Percentiles rank a stretch among this genome's conserved stretches.
Evolutionary conservation across 2,329 filamentous ascomycete genomes (phyloP).

Genomic region (Dichotomopilus funicola): DNA sequence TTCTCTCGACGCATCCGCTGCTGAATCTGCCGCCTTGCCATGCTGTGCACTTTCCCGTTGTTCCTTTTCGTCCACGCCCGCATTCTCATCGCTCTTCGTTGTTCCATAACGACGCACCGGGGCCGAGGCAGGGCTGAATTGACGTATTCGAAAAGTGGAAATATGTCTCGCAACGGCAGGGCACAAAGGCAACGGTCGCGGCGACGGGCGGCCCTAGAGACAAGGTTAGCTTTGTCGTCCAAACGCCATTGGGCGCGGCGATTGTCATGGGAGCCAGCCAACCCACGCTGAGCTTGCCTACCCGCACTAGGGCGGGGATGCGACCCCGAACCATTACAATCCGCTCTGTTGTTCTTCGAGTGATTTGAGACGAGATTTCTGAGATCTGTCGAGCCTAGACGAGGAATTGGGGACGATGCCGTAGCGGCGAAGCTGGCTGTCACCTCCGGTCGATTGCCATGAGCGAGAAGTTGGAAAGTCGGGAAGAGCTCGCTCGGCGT

Average conservation of each 20-base stretch:
- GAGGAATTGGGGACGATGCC: background rate
- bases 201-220: conserved; percentile 16
- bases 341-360: background rate
- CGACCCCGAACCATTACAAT: conserved; percentile 20
- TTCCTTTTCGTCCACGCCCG: conserved; percentile 8
- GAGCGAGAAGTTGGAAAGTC: background rate
- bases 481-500: conserved; percentile 1
- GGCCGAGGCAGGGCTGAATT: background rate
- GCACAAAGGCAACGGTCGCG: conserved; percentile 7
- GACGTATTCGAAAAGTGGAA: background rate
- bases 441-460: conserved; percentile 21
- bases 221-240: conserved; percentile 19
- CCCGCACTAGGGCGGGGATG: conserved; percentile 19
- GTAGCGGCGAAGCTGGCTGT: conserved; percentile 19
- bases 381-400: no score
- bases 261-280: background rate
- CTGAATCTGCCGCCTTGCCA: conserved; percentile 21
- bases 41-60: conserved; percentile 16
- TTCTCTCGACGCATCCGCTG: conserved; percentile 14
- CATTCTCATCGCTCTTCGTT: conserved; percentile 1
- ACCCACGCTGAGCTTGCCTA: conserved; percentile 10
- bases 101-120: conserved; percentile 16
- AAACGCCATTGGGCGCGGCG: background rate
- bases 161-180: background rate
- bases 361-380: background rate